phyloP scores from a whole-genome alignment of 129 eudicot genomes.

The Pulicaria dysenterica region DNA sequence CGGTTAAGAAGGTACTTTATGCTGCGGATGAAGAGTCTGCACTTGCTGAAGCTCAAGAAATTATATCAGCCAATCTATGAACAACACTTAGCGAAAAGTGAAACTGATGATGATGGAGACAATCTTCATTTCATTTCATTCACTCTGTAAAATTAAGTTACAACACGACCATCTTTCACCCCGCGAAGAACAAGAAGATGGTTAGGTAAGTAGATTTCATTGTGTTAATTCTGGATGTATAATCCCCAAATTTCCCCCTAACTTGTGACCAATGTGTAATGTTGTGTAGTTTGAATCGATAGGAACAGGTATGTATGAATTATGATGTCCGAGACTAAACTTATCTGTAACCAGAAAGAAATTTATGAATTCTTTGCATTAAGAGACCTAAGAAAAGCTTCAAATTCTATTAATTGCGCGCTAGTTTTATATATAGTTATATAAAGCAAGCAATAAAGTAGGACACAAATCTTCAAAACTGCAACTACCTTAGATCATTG shows the following conservation, averaged over 20 bases:
- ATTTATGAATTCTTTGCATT: too few species aligned
- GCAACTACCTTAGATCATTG: too few species aligned
- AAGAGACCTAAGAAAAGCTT: too few species aligned
- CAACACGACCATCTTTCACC: slow-evolving; percentile 10
- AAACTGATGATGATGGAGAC: slow-evolving; percentile 34
- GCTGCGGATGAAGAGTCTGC: slow-evolving; percentile 72
- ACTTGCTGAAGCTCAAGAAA: slow-evolving; percentile 74
- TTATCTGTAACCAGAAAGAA: neutral
- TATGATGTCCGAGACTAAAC: neutral
- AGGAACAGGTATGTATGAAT: neutral
- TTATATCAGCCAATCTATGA: slow-evolving; percentile 31
- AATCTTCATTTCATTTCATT: slow-evolving; percentile 16
- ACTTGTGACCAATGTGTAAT: slow-evolving; percentile 19
- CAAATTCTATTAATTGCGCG: too few species aligned
- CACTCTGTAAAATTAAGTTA: slow-evolving; percentile 27
- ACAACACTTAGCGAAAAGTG: slow-evolving; percentile 19
- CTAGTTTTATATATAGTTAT: too few species aligned
- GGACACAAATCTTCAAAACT: too few species aligned
- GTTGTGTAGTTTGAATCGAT: slow-evolving; percentile 13
- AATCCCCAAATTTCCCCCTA: neutral
- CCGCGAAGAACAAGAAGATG: slow-evolving; percentile 2
- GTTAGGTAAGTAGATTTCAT: slow-evolving; percentile 10
- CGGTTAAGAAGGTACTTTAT: slow-evolving; percentile 77
- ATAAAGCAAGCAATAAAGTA: too few species aligned
- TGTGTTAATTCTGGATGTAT: slow-evolving; percentile 9